phyloP scores from a whole-genome alignment of 2,329 filamentous ascomycete genomes.

The Alternaria angustiovoidea region DNA sequence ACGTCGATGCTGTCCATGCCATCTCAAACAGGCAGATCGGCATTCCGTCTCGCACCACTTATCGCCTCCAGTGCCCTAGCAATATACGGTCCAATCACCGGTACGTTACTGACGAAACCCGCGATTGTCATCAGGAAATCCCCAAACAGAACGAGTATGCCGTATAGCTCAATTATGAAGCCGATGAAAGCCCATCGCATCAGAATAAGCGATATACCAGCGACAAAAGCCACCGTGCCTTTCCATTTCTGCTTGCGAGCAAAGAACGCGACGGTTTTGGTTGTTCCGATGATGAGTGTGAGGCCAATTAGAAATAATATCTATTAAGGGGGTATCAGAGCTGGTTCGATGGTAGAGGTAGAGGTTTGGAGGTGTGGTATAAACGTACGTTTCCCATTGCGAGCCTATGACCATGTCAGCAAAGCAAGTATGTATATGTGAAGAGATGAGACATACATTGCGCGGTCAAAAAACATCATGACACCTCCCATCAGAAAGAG shows the following conservation, averaged over 20 bases:
- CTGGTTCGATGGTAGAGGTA: not conserved
- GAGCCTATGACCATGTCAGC: conserved; percentile 65
- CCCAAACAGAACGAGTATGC: conserved; percentile 91
- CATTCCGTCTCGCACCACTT: conserved; percentile 21
- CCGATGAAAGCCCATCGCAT: conserved; percentile 90
- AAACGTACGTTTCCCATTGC: conserved; percentile 90
- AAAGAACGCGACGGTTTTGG: conserved; percentile 94
- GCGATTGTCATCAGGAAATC: conserved; percentile 95
- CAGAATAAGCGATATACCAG: conserved; percentile 84
- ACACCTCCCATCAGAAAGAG: conserved; percentile 96
- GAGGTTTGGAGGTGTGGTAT: conserved; percentile 2
- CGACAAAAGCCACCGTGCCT: conserved; percentile 87
- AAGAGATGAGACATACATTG: conserved; percentile 71
- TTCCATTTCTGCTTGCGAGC: conserved; percentile 90
- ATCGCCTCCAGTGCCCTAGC: conserved; percentile 67
- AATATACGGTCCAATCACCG: conserved; percentile 87
- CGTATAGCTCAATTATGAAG: conserved; percentile 90
- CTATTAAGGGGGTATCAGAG: conserved; percentile 55
- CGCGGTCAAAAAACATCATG: conserved; percentile 96
- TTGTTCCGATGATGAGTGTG: conserved; percentile 90
- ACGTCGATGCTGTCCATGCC: not conserved
- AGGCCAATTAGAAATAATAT: conserved; percentile 98
- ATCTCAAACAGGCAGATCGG: conserved; percentile 23
- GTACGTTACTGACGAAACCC: conserved; percentile 83
- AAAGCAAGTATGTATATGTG: not conserved